Percentiles rank a stretch among this genome's conserved stretches.
Evolutionary conservation across 116 monocot genomes (phyloP).

Genomic region (Papilionanthe hybrid): DNA sequence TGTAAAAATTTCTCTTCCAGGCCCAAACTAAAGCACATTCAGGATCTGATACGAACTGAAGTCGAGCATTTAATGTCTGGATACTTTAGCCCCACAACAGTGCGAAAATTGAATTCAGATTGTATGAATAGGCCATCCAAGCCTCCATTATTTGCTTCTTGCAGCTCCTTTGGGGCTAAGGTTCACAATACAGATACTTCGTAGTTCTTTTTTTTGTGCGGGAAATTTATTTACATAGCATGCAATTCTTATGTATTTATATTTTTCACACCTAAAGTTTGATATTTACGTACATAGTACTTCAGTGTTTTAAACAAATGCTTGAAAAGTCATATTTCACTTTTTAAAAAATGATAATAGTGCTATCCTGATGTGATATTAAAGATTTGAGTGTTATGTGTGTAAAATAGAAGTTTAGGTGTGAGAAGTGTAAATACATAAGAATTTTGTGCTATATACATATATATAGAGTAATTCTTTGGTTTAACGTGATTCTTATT

Average conservation of each 20-base stretch:
- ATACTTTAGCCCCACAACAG: conserved; percentile 22
- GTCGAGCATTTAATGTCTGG: conserved; percentile 67
- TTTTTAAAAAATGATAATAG: no score
- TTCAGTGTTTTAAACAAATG: no score
- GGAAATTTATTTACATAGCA: no score
- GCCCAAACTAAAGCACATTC: conserved; percentile 59
- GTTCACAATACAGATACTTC: not conserved
- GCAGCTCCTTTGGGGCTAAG: conserved; percentile 71
- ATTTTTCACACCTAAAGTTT: no score
- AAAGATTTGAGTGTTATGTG: no score
- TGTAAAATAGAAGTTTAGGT: no score
- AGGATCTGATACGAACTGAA: conserved; percentile 44
- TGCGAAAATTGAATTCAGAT: conserved; percentile 20
- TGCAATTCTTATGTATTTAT: no score
- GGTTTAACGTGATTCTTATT: not conserved
- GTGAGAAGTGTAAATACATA: no score
- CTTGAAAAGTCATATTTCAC: no score
- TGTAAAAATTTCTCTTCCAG: conserved; percentile 21
- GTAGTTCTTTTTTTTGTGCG: not conserved
- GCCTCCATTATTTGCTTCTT: conserved; percentile 68
- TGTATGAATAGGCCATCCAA: conserved; percentile 8
- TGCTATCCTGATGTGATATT: no score
- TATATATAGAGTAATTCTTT: not conserved
- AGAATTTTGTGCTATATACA: no score
- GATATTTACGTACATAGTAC: no score